phyloP scores from a whole-genome alignment of 495 filamentous ascomycete species.

The Hyaloscypha hepaticicola region DNA sequence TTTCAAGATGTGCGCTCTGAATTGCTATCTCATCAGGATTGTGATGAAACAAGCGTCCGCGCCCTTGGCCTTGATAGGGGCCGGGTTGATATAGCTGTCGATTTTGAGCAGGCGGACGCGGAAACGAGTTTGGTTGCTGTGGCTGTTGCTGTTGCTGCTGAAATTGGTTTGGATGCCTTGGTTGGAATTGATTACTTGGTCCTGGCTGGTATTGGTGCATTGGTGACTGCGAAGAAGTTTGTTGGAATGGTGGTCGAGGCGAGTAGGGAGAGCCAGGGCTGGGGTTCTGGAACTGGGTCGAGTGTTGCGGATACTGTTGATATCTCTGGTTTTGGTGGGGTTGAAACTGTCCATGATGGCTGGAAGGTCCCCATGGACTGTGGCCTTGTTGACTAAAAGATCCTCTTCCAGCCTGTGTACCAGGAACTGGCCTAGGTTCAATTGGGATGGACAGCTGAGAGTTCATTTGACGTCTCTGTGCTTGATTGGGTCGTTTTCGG shows the following conservation, averaged over 20 bases:
- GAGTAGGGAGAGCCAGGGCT: constrained; percentile 19
- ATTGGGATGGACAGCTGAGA: constrained; percentile 51
- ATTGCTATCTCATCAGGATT: constrained; percentile 40
- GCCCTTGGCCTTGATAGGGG: constrained; percentile 3
- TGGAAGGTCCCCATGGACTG: constrained; percentile 6
- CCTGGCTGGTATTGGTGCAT: constrained; percentile 13
- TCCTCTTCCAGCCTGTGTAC: constrained; percentile 14
- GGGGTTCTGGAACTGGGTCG: constrained; percentile 17
- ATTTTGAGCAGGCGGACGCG: constrained; percentile 27
- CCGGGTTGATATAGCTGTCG: constrained; percentile 37
- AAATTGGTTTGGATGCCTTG: constrained; percentile 12
- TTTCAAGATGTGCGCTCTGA: constrained; percentile 47
- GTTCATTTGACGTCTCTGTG: constrained; percentile 54
- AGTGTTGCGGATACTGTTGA: constrained; percentile 20
- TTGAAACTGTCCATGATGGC: constrained; percentile 11
- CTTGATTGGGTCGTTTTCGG: constrained; percentile 52
- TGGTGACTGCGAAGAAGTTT: constrained; percentile 17
- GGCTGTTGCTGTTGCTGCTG: constrained; percentile 5
- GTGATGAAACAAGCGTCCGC: constrained; percentile 16
- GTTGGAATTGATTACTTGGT: constrained; percentile 11
- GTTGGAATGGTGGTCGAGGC: constrained; percentile 15
- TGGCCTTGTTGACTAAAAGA: neutral
- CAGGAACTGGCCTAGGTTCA: constrained; percentile 37
- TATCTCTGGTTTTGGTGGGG: constrained; percentile 21
- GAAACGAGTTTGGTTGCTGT: neutral